Conservation (phyloP, 2,329 filamentous ascomycete genomes). For the Trichocomaceae sp. region DNA sequence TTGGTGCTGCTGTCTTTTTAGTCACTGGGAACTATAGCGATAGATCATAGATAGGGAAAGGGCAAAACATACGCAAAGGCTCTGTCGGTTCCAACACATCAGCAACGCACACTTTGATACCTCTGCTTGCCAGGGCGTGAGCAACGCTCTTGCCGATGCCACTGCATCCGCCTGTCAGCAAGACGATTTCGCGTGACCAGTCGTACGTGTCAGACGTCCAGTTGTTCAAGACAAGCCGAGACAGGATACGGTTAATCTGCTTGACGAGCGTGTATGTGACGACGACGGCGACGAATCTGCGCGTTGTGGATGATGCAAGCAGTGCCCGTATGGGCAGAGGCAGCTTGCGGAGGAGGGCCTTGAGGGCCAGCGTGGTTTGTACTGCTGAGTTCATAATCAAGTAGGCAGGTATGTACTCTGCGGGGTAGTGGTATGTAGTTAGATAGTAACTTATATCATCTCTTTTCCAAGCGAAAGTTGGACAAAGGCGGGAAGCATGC, state of each 20-base stretch:
- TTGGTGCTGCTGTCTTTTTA: conserved; percentile 19
- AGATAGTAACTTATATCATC: too few relatives aligned
- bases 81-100: conserved; percentile 30
- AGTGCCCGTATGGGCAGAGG: conserved; percentile 24
- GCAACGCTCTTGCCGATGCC: conserved; percentile 36
- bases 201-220: conserved; percentile 29
- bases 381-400: neutral
- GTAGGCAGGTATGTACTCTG: too few relatives aligned
- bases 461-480: too few relatives aligned
- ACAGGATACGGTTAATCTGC: conserved; percentile 24
- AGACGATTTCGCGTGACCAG: conserved; percentile 25
- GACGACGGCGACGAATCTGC: conserved; percentile 22
- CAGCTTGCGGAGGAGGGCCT: conserved; percentile 14
- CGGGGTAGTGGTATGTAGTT: too few relatives aligned
- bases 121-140: conserved; percentile 23
- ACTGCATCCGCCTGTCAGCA: conserved; percentile 33
- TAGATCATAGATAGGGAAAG: too few relatives aligned
- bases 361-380: neutral
- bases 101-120: conserved; percentile 30
- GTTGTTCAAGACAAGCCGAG: conserved; percentile 14
- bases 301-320: conserved; percentile 23
- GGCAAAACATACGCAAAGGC: conserved; percentile 23
- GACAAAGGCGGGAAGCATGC: too few relatives aligned
- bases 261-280: conserved; percentile 22
- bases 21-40: neutral